Conservation (phyloP, 2,329 filamentous ascomycete species). For the Colletotrichum lini region DNA sequence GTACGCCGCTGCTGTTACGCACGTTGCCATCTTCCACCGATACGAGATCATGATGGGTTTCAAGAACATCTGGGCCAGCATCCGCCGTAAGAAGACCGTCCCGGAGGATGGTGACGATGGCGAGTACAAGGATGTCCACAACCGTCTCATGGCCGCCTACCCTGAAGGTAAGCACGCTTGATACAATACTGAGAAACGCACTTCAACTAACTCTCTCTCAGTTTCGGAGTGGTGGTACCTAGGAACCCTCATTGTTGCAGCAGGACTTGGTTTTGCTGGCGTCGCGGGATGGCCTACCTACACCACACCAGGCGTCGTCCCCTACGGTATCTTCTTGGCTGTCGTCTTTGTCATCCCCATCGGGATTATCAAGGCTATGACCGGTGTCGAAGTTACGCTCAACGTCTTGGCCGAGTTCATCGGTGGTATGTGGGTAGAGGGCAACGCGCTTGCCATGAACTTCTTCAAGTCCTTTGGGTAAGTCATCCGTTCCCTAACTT, state of each 20-base stretch:
- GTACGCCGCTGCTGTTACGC: conserved; percentile 49
- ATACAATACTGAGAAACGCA: too few species aligned
- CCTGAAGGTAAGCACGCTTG: conserved; percentile 44
- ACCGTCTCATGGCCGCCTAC: conserved; percentile 51
- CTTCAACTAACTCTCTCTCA: conserved; percentile 14
- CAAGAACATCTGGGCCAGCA: conserved; percentile 47
- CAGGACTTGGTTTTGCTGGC: conserved; percentile 55
- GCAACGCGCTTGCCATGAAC: conserved; percentile 62
- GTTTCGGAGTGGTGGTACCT: conserved; percentile 62
- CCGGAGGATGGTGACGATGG: conserved; percentile 53
- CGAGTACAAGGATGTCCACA: conserved; percentile 52
- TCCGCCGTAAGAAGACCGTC: conserved; percentile 45
- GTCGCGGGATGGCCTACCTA: conserved; percentile 59
- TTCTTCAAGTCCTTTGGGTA: conserved; percentile 58
- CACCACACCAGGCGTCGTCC: conserved; percentile 57
- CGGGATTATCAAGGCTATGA: conserved; percentile 61
- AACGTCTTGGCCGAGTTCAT: conserved; percentile 65
- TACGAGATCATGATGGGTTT: conserved; percentile 49
- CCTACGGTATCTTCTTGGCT: conserved; percentile 58
- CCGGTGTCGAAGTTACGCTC: conserved; percentile 57
- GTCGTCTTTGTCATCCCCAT: conserved; percentile 61
- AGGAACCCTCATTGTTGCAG: conserved; percentile 50
- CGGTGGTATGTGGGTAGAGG: conserved; percentile 58
- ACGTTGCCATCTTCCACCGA: conserved; percentile 51
- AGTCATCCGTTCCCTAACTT: conserved; percentile 32